These are phyloP conservation scores for Sordariomycetes sp. DNA, from an alignment of 2,329 filamentous ascomycete genomes.

Conservation along the genomic window DNA sequence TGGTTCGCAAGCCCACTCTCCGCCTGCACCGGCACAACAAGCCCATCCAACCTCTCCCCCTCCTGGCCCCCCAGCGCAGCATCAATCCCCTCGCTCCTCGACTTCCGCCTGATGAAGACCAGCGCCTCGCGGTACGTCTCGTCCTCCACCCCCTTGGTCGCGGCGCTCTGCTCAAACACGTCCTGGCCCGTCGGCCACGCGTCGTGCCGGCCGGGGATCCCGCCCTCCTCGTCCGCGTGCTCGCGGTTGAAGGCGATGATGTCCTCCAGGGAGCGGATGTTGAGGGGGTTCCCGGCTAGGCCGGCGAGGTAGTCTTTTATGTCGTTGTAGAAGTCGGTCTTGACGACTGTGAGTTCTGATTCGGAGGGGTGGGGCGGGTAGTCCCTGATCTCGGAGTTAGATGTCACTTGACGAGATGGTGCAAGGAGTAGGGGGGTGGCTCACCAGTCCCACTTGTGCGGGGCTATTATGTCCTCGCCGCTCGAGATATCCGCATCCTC, in stretches of 20 bases:
- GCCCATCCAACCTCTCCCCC: conserved; percentile 34
- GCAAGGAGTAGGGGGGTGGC: conserved; percentile 29
- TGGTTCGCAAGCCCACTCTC: conserved; percentile 56
- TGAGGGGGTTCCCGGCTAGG: conserved; percentile 43
- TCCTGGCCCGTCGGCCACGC: conserved; percentile 62
- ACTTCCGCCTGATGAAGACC: conserved; percentile 37
- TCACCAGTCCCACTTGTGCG: conserved; percentile 63
- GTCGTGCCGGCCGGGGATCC: conserved; percentile 39
- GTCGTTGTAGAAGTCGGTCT: conserved; percentile 45
- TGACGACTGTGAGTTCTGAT: conserved; percentile 42
- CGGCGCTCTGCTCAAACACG: conserved; percentile 49
- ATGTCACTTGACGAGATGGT: conserved; percentile 58
- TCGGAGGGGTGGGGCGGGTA: conserved; percentile 53
- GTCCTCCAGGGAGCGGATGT: conserved; percentile 35
- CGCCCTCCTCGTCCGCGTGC: conserved; percentile 55
- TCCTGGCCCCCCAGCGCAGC: conserved; percentile 42
- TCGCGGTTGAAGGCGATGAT: conserved; percentile 43
- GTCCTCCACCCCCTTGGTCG: conserved; percentile 45
- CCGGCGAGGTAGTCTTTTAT: conserved; percentile 42
- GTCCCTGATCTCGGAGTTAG: conserved; percentile 49
- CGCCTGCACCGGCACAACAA: conserved; percentile 46
- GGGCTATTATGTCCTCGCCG: conserved; percentile 47
- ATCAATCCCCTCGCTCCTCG: conserved; percentile 55
- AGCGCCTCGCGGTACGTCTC: conserved; percentile 57
- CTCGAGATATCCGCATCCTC: conserved; percentile 57